A percentile compares a stretch with the other conserved stretches of the same genome.
Conservation (phyloP, 345 rosid species). For the Salix suchowensis region DNA sequence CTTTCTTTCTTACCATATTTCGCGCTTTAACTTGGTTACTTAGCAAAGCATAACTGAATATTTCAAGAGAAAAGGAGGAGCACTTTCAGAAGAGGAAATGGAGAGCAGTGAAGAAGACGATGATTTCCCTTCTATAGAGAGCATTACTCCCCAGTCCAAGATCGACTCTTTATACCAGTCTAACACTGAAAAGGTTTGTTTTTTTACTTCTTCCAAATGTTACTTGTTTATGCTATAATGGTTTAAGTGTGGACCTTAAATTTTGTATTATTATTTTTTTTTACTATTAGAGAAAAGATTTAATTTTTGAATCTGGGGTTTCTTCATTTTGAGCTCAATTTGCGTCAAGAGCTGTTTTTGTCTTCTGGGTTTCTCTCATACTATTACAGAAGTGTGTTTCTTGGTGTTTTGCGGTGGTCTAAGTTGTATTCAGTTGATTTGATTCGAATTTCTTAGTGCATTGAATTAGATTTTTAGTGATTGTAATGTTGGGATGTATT, state of each 20-base stretch:
- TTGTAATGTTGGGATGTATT: neutral
- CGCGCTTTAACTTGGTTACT: neutral
- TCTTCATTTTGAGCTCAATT: neutral
- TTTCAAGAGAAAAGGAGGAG: neutral
- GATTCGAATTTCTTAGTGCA: neutral
- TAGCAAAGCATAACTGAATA: neutral
- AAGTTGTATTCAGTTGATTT: neutral
- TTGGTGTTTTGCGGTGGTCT: neutral
- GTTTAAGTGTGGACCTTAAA: neutral
- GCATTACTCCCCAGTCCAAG: constrained; percentile 84
- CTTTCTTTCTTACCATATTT: neutral
- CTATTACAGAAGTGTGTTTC: neutral
- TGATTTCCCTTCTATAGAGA: constrained; percentile 77
- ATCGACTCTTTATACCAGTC: constrained; percentile 83
- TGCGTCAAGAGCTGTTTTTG: neutral
- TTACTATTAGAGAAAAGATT: neutral
- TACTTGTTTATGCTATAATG: neutral
- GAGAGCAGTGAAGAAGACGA: constrained; percentile 99
- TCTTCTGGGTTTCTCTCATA: neutral
- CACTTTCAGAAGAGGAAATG: constrained; percentile 26
- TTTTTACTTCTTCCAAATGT: neutral
- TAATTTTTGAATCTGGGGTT: constrained; percentile 3
- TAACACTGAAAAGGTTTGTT: constrained; percentile 71
- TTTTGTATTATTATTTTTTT: neutral
- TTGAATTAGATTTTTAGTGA: neutral